Evolutionary conservation across 2,329 filamentous ascomycete species (phyloP).

Genomic region (Ophiostoma australiae): DNA sequence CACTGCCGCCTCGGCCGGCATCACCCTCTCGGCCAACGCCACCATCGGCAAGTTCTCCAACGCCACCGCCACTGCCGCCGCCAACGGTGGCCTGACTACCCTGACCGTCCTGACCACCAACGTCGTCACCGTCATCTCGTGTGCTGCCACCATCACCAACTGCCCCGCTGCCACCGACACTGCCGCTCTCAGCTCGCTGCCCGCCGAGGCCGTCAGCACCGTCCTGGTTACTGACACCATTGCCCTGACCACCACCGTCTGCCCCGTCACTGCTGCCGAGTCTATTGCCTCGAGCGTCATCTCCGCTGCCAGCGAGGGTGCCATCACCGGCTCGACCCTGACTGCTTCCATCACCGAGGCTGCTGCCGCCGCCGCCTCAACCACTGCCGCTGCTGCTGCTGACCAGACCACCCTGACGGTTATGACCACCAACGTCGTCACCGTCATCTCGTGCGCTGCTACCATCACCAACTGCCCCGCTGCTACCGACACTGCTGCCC

Average conservation of each 20-base stretch:
- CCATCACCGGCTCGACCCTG: slow-evolving; percentile 38
- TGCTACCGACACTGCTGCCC: slow-evolving; percentile 37
- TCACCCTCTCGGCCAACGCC: not conserved
- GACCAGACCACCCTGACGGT: slow-evolving; percentile 40
- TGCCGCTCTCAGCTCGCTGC: slow-evolving; percentile 36
- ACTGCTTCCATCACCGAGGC: slow-evolving; percentile 29
- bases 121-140: slow-evolving; percentile 37
- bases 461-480: slow-evolving; percentile 31
- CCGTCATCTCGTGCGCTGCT: slow-evolving; percentile 30
- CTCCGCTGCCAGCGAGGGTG: slow-evolving; percentile 32
- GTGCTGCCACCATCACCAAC: slow-evolving; percentile 30
- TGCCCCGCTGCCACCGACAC: slow-evolving; percentile 34
- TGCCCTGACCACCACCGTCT: slow-evolving; percentile 38
- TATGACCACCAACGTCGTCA: slow-evolving; percentile 40
- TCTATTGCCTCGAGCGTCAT: slow-evolving; percentile 39
- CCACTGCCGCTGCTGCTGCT: slow-evolving; percentile 9
- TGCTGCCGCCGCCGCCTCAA: not conserved
- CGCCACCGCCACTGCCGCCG: not conserved
- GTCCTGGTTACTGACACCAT: slow-evolving; percentile 39
- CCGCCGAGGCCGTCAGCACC: slow-evolving; percentile 32
- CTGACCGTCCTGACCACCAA: slow-evolving; percentile 38
- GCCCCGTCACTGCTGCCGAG: slow-evolving; percentile 39
- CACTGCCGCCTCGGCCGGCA: not conserved
- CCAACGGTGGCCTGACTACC: slow-evolving; percentile 34
- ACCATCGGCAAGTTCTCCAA: not conserved